phyloP scores from a whole-genome alignment of 1,284 basidiomycete genomes.

The Ustilago cynodontis region DNA sequence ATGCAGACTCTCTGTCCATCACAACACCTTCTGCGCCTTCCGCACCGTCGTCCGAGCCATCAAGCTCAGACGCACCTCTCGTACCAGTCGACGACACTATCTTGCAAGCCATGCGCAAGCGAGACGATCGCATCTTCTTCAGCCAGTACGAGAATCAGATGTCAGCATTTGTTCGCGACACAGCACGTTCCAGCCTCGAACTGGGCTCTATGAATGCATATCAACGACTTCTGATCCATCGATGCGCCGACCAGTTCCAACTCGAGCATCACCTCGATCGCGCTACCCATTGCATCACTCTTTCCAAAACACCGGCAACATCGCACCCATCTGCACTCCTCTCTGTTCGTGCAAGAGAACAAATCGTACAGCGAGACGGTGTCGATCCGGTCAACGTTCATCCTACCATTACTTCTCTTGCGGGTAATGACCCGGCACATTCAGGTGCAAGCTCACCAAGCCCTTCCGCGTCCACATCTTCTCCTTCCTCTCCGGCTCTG shows the following conservation, averaged over 20 bases:
- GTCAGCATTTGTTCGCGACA: slow-evolving; percentile 36
- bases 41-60: neutral
- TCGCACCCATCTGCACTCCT: slow-evolving; percentile 32
- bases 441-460: neutral
- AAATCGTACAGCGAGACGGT: slow-evolving; percentile 18
- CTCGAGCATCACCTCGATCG: slow-evolving; percentile 50
- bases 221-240: slow-evolving; percentile 56
- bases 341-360: slow-evolving; percentile 32
- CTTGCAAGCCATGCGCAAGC: slow-evolving; percentile 51
- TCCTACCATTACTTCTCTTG: slow-evolving; percentile 5
- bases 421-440: neutral
- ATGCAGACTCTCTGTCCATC: neutral
- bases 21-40: neutral
- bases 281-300: slow-evolving; percentile 50
- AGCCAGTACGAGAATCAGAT: slow-evolving; percentile 57
- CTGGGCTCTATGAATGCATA: slow-evolving; percentile 62
- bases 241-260: slow-evolving; percentile 55
- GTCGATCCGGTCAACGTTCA: slow-evolving; percentile 20
- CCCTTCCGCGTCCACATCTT: slow-evolving; percentile 17
- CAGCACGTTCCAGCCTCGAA: slow-evolving; percentile 28
- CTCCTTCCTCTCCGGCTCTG: slow-evolving; percentile 17
- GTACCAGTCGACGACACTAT: slow-evolving; percentile 47
- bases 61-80: neutral
- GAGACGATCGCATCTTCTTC: slow-evolving; percentile 58
- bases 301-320: slow-evolving; percentile 36